phyloP scores from a whole-genome alignment of 2,329 filamentous ascomycete species.

The Sporothrix sp. region DNA sequence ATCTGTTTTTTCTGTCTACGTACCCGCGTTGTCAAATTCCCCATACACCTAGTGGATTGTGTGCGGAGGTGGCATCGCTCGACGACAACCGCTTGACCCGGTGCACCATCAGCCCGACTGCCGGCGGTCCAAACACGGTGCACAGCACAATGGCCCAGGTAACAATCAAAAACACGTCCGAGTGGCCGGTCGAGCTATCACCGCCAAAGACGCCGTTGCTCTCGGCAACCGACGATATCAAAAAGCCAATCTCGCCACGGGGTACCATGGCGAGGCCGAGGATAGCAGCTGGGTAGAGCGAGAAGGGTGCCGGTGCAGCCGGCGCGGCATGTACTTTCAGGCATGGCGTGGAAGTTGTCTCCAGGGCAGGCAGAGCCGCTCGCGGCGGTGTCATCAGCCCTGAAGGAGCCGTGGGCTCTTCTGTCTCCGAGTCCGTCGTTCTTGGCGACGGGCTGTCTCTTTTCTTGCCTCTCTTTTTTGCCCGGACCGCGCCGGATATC shows the following conservation, averaged over 20 bases:
- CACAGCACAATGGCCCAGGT: slow-evolving; percentile 48
- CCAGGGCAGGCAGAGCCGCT: too few relatives aligned
- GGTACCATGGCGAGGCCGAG: slow-evolving; percentile 61
- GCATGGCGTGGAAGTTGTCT: too few relatives aligned
- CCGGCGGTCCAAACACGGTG: slow-evolving; percentile 41
- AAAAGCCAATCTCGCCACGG: slow-evolving; percentile 69
- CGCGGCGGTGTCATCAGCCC: too few relatives aligned
- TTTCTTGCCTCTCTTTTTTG: neutral
- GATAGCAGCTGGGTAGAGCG: slow-evolving; percentile 57
- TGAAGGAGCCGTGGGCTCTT: too few relatives aligned
- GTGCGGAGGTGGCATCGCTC: neutral
- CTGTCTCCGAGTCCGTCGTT: too few relatives aligned
- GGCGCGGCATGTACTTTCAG: slow-evolving; percentile 18
- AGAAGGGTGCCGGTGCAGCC: slow-evolving; percentile 38
- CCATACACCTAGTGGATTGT: slow-evolving; percentile 13
- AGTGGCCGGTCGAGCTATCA: slow-evolving; percentile 18
- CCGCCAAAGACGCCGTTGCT: slow-evolving; percentile 34
- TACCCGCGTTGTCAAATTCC: neutral
- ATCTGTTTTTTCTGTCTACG: too few relatives aligned
- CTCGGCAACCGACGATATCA: slow-evolving; percentile 62
- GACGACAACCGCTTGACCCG: slow-evolving; percentile 28
- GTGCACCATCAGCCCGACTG: slow-evolving; percentile 37
- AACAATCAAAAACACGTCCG: slow-evolving; percentile 41
- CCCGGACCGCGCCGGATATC: neutral
- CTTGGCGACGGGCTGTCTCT: too few relatives aligned